These are phyloP conservation scores for Barbarea vulgaris DNA, from an alignment of 345 rosid species.

Conservation along the genomic window DNA sequence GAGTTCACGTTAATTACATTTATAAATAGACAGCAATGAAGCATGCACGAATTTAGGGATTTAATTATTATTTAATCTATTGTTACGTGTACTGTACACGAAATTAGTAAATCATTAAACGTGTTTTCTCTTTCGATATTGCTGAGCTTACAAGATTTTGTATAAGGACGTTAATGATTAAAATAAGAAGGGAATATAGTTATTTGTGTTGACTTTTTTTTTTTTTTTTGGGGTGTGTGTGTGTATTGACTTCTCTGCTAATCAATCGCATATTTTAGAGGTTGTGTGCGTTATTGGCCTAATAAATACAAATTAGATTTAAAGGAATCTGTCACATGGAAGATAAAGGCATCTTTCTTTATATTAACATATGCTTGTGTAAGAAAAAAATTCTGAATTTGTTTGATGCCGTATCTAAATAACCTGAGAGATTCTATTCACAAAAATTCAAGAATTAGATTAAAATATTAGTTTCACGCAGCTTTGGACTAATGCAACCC, in stretches of 20 bases:
- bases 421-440: not conserved
- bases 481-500: not conserved
- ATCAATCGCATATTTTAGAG: not conserved
- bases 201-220: not conserved
- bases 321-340: not conserved
- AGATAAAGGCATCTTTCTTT: constrained; percentile 2
- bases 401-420: not conserved
- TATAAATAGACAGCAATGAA: not conserved
- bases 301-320: constrained; percentile 1
- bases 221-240: no score
- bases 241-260: not conserved
- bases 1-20: not conserved
- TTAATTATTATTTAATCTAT: not conserved
- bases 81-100: not conserved
- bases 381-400: not conserved
- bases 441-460: not conserved
- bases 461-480: not conserved
- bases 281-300: not conserved
- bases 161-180: not conserved
- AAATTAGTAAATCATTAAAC: not conserved
- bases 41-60: not conserved
- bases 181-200: not conserved
- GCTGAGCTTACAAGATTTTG: not conserved
- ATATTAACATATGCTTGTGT: not conserved
- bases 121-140: not conserved